Evolutionary conservation across 352 stramenopile species (phyloP).

Genomic region (Phytophthora sansomeana): DNA sequence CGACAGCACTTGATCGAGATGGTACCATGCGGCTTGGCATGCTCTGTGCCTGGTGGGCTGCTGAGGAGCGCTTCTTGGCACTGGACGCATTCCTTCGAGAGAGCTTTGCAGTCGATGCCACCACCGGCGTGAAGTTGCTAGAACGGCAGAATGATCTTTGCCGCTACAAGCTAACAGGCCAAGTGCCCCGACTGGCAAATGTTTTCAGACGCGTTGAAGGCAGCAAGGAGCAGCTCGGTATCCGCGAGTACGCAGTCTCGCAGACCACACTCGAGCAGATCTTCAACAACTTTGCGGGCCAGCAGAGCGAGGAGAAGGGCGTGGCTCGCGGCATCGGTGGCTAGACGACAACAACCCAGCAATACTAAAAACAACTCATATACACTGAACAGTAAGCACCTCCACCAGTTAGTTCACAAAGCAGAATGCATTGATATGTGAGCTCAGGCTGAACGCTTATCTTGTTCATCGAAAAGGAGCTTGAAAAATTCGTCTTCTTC

Average conservation of each 20-base stretch:
- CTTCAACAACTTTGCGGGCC: constrained; percentile 90
- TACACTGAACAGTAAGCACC: constrained; percentile 6
- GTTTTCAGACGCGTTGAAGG: constrained; percentile 84
- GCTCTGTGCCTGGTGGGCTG: constrained; percentile 71
- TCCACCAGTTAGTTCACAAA: constrained; percentile 20
- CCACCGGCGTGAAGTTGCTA: constrained; percentile 52
- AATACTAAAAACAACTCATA: constrained; percentile 13
- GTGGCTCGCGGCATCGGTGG: constrained; percentile 55
- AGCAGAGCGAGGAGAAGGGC: constrained; percentile 77
- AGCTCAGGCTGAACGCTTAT: constrained; percentile 17
- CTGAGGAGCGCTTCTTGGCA: constrained; percentile 61
- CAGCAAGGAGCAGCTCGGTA: constrained; percentile 46
- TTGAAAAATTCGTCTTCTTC: constrained; percentile 12
- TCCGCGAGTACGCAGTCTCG: constrained; percentile 89
- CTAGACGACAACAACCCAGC: constrained; percentile 15
- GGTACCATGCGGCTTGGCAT: constrained; percentile 45
- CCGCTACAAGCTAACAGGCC: constrained; percentile 68
- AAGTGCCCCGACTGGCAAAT: constrained; percentile 60
- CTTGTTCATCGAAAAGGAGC: constrained; percentile 12
- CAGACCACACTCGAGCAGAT: constrained; percentile 94
- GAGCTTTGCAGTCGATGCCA: constrained; percentile 44
- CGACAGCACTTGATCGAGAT: constrained; percentile 61
- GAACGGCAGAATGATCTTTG: constrained; percentile 80
- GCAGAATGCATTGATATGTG: constrained; percentile 22
- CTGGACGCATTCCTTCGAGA: constrained; percentile 51